Evolutionary conservation across 176 grass and related monocot species (phyloP), one percentile per base, ranked within the genome.

Genomic region (Juncus effusus): DNA sequence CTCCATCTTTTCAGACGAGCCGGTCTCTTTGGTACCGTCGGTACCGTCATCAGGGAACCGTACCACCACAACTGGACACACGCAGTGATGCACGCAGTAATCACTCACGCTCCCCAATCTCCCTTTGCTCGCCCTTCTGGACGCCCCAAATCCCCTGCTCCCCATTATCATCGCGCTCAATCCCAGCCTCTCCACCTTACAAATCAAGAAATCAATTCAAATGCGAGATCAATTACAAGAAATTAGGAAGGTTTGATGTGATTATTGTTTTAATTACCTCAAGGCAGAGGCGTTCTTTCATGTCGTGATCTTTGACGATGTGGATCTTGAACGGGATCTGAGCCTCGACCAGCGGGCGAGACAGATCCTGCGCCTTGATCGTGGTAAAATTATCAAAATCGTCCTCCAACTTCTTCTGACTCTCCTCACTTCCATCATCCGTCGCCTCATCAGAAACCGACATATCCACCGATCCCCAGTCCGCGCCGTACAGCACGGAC

Each of bases 281-380:
- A 65, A 96, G 82, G 87, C 92, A 96, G 62, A 96, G 92, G 38
- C 92, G 81, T 81, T 96, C 92, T 64, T 96, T 96, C 92, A 96
- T 96, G 77, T 91, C 92, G 74, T 96, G 92, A 70, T 96, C 92
- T 70, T 76, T 88, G 1, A 96, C 92, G 79, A 96, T 86, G 68
- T 96, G 92, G 70, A 91, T 81, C 87, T 91, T 96, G 74, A 83
- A 86, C 9, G 87, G 92, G 79, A 96, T 86, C 13, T 72, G 79
- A 0, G 82, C 87, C 8, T 83, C 92, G 57, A 85, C 76, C 40
- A 96, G 81, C 0, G 92, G 92, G 76, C 75, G 75, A 2, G 92
- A 87, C 16, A 96, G 77, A 85, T 83, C 69, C 15, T 96, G 84
- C 6, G 82, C 84, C 76, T 96, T 96, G 57, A 78, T 76, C 2